Evolutionary conservation across 2,329 filamentous ascomycete genomes (phyloP).

Genomic region (Bipolaris victoriae): DNA sequence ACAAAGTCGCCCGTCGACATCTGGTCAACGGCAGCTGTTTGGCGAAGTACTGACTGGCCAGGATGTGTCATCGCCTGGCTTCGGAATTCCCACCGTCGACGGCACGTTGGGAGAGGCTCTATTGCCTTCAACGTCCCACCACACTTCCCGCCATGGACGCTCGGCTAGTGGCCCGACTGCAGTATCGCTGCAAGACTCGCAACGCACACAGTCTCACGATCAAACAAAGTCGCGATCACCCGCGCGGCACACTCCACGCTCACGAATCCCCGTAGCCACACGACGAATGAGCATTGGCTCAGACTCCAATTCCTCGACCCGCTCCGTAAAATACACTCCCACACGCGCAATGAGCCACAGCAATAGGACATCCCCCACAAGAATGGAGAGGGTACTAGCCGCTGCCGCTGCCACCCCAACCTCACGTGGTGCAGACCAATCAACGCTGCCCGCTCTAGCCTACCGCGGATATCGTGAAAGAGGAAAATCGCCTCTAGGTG

Average conservation of each 20-base stretch:
- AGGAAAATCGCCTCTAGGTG: conserved; percentile 37
- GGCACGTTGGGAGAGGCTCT: conserved; percentile 16
- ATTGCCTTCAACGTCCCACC: conserved; percentile 24
- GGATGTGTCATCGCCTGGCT: conserved; percentile 39
- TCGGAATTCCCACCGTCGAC: conserved; percentile 40
- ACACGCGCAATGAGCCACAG: conserved; percentile 30
- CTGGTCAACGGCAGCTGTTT: conserved; percentile 42
- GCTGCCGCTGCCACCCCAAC: conserved; percentile 11
- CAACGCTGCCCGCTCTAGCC: conserved; percentile 34
- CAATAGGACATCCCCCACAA: conserved; percentile 38
- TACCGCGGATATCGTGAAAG: conserved; percentile 44
- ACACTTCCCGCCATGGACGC: conserved; percentile 26
- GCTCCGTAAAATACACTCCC: conserved; percentile 40
- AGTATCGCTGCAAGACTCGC: conserved; percentile 20
- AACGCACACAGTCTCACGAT: conserved; percentile 18
- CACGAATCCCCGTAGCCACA: conserved; percentile 42
- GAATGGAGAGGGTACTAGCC: conserved; percentile 27
- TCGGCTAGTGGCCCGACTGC: conserved; percentile 28
- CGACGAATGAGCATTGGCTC: conserved; percentile 44
- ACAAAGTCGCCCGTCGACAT: conserved; percentile 30
- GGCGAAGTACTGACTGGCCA: conserved; percentile 46
- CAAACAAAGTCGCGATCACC: conserved; percentile 20
- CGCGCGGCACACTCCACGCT: conserved; percentile 37
- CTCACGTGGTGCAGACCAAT: conserved; percentile 22
- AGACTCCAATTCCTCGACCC: conserved; percentile 45